A percentile compares a stretch with the other conserved stretches of the same genome.
Conservation (phyloP, 148 eudicot species). For the Cornus kousa region DNA sequence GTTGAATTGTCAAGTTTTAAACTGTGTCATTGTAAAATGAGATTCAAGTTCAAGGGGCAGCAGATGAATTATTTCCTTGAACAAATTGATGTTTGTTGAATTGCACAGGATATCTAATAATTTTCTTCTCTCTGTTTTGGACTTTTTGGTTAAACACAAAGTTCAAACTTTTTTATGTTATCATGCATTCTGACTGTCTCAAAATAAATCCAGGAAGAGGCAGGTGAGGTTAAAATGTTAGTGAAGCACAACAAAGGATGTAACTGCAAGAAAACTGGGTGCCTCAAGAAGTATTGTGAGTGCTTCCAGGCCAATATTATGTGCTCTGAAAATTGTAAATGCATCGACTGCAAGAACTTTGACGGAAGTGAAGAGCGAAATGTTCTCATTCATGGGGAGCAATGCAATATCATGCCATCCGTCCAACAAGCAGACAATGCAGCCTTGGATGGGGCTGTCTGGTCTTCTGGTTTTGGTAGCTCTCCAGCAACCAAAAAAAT, state of each 20-base stretch:
- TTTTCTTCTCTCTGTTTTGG: no score
- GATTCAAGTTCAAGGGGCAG: no score
- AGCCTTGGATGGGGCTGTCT: slow-evolving; percentile 49
- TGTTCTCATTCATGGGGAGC: slow-evolving; percentile 35
- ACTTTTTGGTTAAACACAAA: no score
- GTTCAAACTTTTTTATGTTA: no score
- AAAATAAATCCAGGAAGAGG: slow-evolving; percentile 40
- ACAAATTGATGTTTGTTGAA: no score
- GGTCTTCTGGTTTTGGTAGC: slow-evolving; percentile 35
- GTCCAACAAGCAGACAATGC: slow-evolving; percentile 49
- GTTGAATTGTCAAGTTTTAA: no score
- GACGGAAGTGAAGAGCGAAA: slow-evolving; percentile 79
- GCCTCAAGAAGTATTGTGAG: slow-evolving; percentile 89
- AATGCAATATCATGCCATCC: slow-evolving; percentile 28
- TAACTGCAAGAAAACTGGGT: slow-evolving; percentile 73
- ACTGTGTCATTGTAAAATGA: no score
- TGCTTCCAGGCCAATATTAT: slow-evolving; percentile 79
- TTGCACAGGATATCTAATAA: no score
- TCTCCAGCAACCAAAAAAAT: slow-evolving; percentile 47
- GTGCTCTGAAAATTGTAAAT: slow-evolving; percentile 77
- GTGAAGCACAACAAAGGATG: slow-evolving; percentile 77
- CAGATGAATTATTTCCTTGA: no score
- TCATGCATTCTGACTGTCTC: slow-evolving; percentile 1
- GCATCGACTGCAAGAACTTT: slow-evolving; percentile 77
- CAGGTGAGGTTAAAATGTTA: slow-evolving; percentile 19